A percentile compares a stretch with the other conserved stretches of the same genome.
phyloP scores from a whole-genome alignment of 1,139 yeast genomes.

The Debaryomycetaceae sp. region DNA sequence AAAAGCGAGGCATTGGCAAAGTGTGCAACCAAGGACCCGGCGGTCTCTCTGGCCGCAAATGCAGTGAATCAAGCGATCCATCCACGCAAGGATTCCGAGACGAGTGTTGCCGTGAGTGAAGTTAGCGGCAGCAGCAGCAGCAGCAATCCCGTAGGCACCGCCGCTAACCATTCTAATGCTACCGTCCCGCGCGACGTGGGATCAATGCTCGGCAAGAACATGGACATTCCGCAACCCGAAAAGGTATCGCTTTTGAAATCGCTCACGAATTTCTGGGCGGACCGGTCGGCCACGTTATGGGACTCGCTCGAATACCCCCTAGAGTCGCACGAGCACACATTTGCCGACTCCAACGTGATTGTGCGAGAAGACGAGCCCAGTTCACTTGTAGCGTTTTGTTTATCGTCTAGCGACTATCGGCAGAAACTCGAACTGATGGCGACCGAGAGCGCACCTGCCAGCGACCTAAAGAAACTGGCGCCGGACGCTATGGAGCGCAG shows the following conservation, averaged over 20 bases:
- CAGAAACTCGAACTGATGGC: conserved; percentile 37
- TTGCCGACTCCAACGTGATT: conserved; percentile 88
- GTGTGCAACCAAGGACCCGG: conserved; percentile 13
- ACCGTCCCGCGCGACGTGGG: background rate
- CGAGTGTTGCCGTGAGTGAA: background rate
- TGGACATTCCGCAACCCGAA: conserved; percentile 42
- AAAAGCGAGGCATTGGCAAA: conserved; percentile 1
- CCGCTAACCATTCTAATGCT: background rate
- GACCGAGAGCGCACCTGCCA: background rate
- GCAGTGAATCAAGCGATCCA: no score
- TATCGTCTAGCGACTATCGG: conserved; percentile 73
- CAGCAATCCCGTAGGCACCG: background rate
- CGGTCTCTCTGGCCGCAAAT: background rate
- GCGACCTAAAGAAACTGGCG: no score
- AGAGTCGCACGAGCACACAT: conserved; percentile 73
- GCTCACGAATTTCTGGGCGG: conserved; percentile 92
- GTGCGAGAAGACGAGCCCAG: conserved; percentile 97
- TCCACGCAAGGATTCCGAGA: conserved; percentile 1
- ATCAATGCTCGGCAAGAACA: conserved; percentile 4
- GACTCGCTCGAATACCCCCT: conserved; percentile 83
- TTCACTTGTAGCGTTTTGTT: conserved; percentile 85
- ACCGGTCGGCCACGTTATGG: conserved; percentile 93
- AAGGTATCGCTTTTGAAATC: conserved; percentile 72
- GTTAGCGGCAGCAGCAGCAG: conserved; percentile 1
- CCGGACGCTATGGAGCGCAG: no score